Evolutionary conservation across 306 rosid species (phyloP).

Genomic region (peach (Prunus persica)): DNA sequence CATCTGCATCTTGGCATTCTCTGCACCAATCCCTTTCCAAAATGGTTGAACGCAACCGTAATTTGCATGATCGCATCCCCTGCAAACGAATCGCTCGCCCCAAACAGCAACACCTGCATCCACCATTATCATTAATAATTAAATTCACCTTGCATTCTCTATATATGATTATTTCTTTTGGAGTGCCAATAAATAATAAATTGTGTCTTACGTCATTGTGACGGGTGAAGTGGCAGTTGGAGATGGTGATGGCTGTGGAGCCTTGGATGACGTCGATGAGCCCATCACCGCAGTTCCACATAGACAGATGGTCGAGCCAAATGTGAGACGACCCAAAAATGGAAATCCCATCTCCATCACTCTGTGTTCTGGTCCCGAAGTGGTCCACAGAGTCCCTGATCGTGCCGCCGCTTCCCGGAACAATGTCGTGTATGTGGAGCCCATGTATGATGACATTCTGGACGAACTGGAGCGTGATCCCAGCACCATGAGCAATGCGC

Average conservation of each 20-base stretch:
- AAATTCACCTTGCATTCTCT: neutral
- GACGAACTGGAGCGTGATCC: slow-evolving; percentile 48
- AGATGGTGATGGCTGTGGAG: slow-evolving; percentile 75
- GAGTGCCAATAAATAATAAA: neutral
- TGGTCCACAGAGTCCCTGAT: slow-evolving; percentile 60
- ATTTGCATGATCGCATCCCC: slow-evolving; percentile 56
- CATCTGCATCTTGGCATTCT: slow-evolving; percentile 69
- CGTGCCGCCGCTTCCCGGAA: slow-evolving; percentile 39
- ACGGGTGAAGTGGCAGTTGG: slow-evolving; percentile 65
- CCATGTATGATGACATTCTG: slow-evolving; percentile 66
- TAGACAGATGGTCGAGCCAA: slow-evolving; percentile 81
- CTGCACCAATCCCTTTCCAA: slow-evolving; percentile 64
- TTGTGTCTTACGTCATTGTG: slow-evolving; percentile 50
- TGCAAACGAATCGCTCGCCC: slow-evolving; percentile 37
- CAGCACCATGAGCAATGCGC: slow-evolving; percentile 53
- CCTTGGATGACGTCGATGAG: slow-evolving; percentile 65
- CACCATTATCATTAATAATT: neutral
- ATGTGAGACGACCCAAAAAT: slow-evolving; percentile 61
- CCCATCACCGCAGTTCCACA: slow-evolving; percentile 62
- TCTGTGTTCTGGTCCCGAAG: slow-evolving; percentile 37
- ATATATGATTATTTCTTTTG: neutral
- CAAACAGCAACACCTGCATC: slow-evolving; percentile 63
- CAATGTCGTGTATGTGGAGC: slow-evolving; percentile 39
- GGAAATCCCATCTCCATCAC: slow-evolving; percentile 82
- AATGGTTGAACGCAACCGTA: slow-evolving; percentile 69